A percentile compares a stretch with the other conserved stretches of the same genome.
Conservation (phyloP, 2,329 filamentous ascomycete genomes). For the Colletotrichum trifolii region DNA sequence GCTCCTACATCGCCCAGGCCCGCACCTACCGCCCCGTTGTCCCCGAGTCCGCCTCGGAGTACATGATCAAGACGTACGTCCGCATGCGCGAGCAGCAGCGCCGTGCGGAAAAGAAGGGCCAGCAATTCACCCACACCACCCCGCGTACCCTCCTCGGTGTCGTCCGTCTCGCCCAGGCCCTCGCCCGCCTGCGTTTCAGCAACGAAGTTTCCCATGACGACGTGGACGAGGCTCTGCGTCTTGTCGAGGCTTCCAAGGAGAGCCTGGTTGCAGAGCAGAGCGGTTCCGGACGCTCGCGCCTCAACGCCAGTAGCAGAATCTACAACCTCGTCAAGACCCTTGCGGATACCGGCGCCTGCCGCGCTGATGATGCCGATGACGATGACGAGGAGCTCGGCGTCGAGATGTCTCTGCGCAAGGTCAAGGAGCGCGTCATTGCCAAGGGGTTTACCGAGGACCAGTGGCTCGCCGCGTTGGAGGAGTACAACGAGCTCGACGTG, state of each 20-base stretch:
- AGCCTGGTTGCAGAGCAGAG: conserved; percentile 79
- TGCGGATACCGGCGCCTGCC: conserved; percentile 86
- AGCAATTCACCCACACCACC: conserved; percentile 93
- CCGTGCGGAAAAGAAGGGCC: conserved; percentile 88
- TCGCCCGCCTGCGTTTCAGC: conserved; percentile 91
- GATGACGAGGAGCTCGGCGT: conserved; percentile 63
- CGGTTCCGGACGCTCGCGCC: conserved; percentile 70
- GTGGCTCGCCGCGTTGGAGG: conserved; percentile 85
- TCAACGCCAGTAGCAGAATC: conserved; percentile 88
- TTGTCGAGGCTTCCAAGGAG: conserved; percentile 94
- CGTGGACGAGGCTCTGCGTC: conserved; percentile 91
- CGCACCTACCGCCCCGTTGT: conserved; percentile 89
- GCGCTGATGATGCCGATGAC: conserved; percentile 74
- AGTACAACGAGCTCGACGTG: conserved; percentile 90
- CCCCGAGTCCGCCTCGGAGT: conserved; percentile 87
- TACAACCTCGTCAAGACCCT: conserved; percentile 94
- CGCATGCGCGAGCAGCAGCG: conserved; percentile 93
- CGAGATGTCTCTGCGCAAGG: conserved; percentile 87
- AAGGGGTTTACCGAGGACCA: conserved; percentile 98
- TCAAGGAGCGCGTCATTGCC: conserved; percentile 90
- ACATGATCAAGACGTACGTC: conserved; percentile 97
- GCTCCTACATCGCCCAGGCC: conserved; percentile 94
- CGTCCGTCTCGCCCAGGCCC: conserved; percentile 90
- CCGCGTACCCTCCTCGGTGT: conserved; percentile 93
- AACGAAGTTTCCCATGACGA: conserved; percentile 88